Evolutionary conservation across 2,329 filamentous ascomycete species (phyloP), one percentile per base, ranked within the genome.

Genomic region (Arthrinium phaeospermum): DNA sequence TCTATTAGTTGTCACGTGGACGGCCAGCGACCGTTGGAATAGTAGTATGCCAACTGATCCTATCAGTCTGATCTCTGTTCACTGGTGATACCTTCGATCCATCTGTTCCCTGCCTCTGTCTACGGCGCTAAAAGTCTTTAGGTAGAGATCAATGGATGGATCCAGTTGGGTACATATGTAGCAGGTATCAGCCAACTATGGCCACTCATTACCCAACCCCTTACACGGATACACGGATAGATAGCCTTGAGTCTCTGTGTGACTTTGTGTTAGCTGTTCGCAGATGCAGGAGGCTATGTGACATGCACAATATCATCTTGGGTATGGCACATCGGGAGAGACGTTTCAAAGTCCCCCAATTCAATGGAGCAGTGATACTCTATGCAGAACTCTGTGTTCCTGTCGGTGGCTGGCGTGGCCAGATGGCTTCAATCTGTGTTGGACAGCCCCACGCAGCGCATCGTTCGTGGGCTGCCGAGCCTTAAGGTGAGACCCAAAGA

Each of bases 381-480:
- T 37, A 30, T 61, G 53, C 34, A 16, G 34, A 37, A 61, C 53
- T 37, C 53, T 37, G 53, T 61, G 30, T 37, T 61, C 53, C 34
- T 64, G 19, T 19, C n/a, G 57, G 57, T 64, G 57, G 13, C 57
- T 37, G 57, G 57, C 19, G 13, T 61, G 53, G 19, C 30, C 7
- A 41, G 37, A 49, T n/a, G 46, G 46, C 57, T 34, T n/a, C 37
- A 61, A 41, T 41, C 57, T 64, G 57, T 64, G 57, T 64, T 41
- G 30, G 57, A 41, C 57, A 64, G 34, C 57, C 57, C 57, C 57
- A 64, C 57, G 57, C 34, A 37, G 22, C 57, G 57, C 41, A 41
- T 64, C 57, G 57, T 64, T 64, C 57, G 57, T 64, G 30, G 57
- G 34, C 57, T 34, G 57, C 57, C 57, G 34, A 64, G 57, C 41